phyloP scores from a whole-genome alignment of 495 filamentous ascomycete genomes.

The Pyrenula aspistea region DNA sequence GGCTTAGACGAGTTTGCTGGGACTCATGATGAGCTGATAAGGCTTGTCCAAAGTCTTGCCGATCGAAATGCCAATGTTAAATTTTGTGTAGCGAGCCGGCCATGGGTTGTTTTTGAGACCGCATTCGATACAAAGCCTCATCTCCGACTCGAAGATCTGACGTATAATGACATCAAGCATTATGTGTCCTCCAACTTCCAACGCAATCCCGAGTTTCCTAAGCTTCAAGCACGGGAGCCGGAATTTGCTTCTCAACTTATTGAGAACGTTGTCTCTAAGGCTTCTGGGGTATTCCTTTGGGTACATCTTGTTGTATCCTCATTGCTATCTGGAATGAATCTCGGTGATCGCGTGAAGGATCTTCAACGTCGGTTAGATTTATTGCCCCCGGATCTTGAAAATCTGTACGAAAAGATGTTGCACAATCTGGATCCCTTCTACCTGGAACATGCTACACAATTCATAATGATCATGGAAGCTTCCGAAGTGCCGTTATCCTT shows the following conservation, averaged over 20 bases:
- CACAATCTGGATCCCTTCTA: conserved; percentile 13
- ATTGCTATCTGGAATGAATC: conserved; percentile 3
- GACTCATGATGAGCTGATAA: conserved; percentile 13
- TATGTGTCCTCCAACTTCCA: conserved; percentile 19
- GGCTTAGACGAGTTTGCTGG: conserved; percentile 32
- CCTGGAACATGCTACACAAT: conserved; percentile 11
- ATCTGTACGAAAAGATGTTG: conserved; percentile 12
- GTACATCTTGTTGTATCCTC: conserved; percentile 6
- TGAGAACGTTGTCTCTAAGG: conserved; percentile 14
- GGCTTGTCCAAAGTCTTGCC: conserved; percentile 6
- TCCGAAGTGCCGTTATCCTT: conserved; percentile 1
- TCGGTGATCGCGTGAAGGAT: conserved; percentile 6
- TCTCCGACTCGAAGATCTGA: conserved; percentile 5
- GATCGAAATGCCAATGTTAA: conserved; percentile 19
- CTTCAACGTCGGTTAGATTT: conserved; percentile 5
- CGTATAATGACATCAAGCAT: conserved; percentile 10
- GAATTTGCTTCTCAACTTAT: conserved; percentile 6
- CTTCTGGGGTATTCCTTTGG: conserved; percentile 32
- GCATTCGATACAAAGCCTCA: conserved; percentile 14
- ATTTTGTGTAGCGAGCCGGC: conserved; percentile 36
- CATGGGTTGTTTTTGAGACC: conserved; percentile 31
- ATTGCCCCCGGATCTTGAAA: conserved; percentile 6
- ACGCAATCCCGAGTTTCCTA: conserved; percentile 6
- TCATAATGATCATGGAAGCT: conserved; percentile 11
- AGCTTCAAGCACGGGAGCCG: conserved; percentile 2